Base-by-base conservation (phyloP, 768 basidiomycete genomes). In the Amanita rimosa region DNA sequence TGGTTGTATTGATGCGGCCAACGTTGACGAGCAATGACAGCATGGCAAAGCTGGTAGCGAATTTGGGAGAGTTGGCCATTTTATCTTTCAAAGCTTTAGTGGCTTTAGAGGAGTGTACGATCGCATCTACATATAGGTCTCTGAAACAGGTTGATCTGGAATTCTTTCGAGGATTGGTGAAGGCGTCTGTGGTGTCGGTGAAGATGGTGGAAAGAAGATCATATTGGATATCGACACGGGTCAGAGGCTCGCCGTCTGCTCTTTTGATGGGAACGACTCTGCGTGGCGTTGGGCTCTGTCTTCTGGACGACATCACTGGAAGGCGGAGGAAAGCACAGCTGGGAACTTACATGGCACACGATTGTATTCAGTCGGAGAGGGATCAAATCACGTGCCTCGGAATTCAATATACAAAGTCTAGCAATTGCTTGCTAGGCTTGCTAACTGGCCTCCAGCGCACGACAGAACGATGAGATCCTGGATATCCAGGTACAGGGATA, bases 201-300 rank as follows among this genome's bases (percentile, higher is more conserved):
- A 94, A 95, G 57, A 94, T 78, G 63, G 71, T 67, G 55, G 81
- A 59, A 48, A 95, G 80, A 45, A 93, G 74, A 67, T 92, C 87
- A 63, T 79, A 83, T 64, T 88, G 84, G 40, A 87, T 71, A 64
- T 87, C 85, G 33, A 64, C 64, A 43, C 85, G 75, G 39, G 75
- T 75, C 17, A 87, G 66, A 33, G 83, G 80, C 55, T 83, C 79
- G 29, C 79, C 81, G 56, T 86, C 83, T 33, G 64, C 64, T 56
- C 71, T 74, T 60, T 81, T 73, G 52, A 78, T 67, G 47, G 72
- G 67, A 17, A 69, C 53, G 5, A 64, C 60, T 61, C 73, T 73
- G 51, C 70, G 66, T 14, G 63, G 66, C 52, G 58, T 61, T 55
- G 60, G 72, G 64, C 64, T 74, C 55, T 54, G 65, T 49, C 64